Percentiles rank a stretch among this genome's conserved stretches.
These are phyloP conservation scores for Penstemon davidsonii DNA, from an alignment of 257 asterid species.

Conservation along the genomic window DNA sequence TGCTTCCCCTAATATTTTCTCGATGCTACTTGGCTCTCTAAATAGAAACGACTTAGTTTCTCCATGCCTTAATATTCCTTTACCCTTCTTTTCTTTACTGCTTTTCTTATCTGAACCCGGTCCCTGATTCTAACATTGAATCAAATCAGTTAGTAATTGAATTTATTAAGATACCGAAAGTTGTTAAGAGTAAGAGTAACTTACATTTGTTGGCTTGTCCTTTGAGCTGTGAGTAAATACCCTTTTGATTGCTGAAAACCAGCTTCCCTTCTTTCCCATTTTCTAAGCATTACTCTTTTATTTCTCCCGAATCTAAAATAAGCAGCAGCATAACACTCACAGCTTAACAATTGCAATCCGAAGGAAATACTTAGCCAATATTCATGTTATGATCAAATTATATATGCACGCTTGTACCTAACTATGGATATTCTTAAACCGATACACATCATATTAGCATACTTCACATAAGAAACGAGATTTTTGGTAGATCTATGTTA, in stretches of 20 bases:
- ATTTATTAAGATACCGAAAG: not conserved
- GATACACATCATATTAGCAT: not conserved
- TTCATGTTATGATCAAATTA: not conserved
- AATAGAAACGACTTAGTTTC: constrained; percentile 73
- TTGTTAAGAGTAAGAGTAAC: constrained; percentile 16
- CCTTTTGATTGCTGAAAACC: constrained; percentile 92
- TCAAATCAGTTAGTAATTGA: not conserved
- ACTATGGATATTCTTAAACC: too few species aligned
- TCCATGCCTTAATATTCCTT: constrained; percentile 58
- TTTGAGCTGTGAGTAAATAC: constrained; percentile 69
- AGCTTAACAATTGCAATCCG: constrained; percentile 19
- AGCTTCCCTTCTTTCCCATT: constrained; percentile 98
- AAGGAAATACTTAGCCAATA: constrained; percentile 5
- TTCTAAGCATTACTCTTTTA: constrained; percentile 62
- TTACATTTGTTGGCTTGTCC: constrained; percentile 65
- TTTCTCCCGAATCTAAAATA: constrained; percentile 41
- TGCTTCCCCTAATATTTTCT: constrained; percentile 87
- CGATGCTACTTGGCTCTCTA: constrained; percentile 94
- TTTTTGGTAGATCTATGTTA: constrained; percentile 3
- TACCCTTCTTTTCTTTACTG: constrained; percentile 72
- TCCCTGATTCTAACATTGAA: constrained; percentile 40
- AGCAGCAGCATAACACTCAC: constrained; percentile 14
- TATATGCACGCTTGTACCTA: too few species aligned
- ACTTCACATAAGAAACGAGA: not conserved
- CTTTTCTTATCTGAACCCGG: constrained; percentile 71